A percentile compares a stretch with the other conserved stretches of the same genome.
These are phyloP conservation scores for Lycium ferocissimum DNA, from an alignment of 257 asterid genomes.

Conservation along the genomic window DNA sequence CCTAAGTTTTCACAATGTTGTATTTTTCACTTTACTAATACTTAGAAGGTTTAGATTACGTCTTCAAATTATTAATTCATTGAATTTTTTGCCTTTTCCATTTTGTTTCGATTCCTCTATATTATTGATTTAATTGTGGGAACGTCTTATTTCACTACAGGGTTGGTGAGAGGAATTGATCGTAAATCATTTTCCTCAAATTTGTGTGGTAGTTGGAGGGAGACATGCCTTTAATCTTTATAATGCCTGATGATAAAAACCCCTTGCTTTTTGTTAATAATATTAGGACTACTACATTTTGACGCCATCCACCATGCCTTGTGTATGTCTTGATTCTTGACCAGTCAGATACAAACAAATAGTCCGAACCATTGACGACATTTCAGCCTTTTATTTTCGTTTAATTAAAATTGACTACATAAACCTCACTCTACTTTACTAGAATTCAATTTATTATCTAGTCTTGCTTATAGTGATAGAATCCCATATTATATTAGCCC, in stretches of 20 bases:
- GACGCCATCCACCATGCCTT: background rate
- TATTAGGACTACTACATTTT: background rate
- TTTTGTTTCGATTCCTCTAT: too few species aligned
- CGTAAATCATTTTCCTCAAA: background rate
- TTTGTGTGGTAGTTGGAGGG: background rate
- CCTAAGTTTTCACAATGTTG: background rate
- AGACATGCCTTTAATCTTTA: background rate
- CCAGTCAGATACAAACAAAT: background rate
- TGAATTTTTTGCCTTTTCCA: too few species aligned
- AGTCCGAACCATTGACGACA: background rate
- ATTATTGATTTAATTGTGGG: background rate
- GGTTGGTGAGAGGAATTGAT: slow-evolving; percentile 16
- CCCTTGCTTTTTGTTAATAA: background rate
- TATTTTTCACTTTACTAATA: background rate
- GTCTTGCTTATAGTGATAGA: too few species aligned
- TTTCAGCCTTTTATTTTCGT: background rate
- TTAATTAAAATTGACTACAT: background rate
- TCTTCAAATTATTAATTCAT: too few species aligned
- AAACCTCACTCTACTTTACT: background rate
- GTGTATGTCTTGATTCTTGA: background rate
- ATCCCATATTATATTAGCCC: too few species aligned
- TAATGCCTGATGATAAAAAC: background rate
- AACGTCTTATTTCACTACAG: background rate
- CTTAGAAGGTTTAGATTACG: background rate
- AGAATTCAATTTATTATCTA: too few species aligned